Percentiles rank a stretch among this genome's conserved stretches.
Evolutionary conservation across 768 basidiomycete genomes (phyloP).

Genomic region (Tylopilus sp.): DNA sequence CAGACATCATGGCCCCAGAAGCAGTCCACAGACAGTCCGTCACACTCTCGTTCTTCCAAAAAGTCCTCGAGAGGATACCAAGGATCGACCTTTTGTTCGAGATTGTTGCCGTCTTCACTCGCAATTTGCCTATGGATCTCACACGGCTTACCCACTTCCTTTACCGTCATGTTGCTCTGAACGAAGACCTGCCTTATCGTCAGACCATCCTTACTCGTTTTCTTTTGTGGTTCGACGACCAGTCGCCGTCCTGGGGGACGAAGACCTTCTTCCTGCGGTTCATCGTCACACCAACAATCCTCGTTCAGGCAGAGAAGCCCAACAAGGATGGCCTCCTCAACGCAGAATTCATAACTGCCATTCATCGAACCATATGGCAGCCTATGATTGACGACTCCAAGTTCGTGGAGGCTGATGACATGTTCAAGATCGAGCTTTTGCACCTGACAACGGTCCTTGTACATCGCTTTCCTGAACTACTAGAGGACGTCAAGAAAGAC

Average conservation of each 20-base stretch:
- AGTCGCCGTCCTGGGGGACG: constrained; percentile 60
- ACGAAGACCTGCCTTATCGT: constrained; percentile 62
- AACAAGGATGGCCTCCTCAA: constrained; percentile 64
- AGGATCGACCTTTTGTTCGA: constrained; percentile 90
- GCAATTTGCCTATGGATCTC: constrained; percentile 77
- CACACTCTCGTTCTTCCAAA: constrained; percentile 75
- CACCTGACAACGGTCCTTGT: constrained; percentile 88
- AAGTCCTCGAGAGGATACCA: constrained; percentile 62
- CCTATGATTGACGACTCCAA: constrained; percentile 57
- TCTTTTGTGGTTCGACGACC: constrained; percentile 76
- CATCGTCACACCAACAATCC: constrained; percentile 82
- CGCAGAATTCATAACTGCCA: constrained; percentile 60
- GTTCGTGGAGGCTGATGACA: constrained; percentile 68
- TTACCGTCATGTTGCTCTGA: constrained; percentile 79
- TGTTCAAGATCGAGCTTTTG: constrained; percentile 86
- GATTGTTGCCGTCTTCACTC: constrained; percentile 75
- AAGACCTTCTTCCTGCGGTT: constrained; percentile 80
- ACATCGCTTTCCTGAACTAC: constrained; percentile 74
- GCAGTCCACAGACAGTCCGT: constrained; percentile 58
- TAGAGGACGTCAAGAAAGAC: constrained; percentile 82
- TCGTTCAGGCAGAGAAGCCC: constrained; percentile 65
- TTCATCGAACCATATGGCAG: constrained; percentile 79
- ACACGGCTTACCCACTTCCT: constrained; percentile 80
- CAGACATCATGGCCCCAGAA: constrained; percentile 44
- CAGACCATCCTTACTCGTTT: constrained; percentile 85